Percentiles rank a stretch among this genome's conserved stretches.
These are phyloP conservation scores for Lasiosphaeria hispida DNA, from an alignment of 495 filamentous ascomycete species.

Conservation along the genomic window DNA sequence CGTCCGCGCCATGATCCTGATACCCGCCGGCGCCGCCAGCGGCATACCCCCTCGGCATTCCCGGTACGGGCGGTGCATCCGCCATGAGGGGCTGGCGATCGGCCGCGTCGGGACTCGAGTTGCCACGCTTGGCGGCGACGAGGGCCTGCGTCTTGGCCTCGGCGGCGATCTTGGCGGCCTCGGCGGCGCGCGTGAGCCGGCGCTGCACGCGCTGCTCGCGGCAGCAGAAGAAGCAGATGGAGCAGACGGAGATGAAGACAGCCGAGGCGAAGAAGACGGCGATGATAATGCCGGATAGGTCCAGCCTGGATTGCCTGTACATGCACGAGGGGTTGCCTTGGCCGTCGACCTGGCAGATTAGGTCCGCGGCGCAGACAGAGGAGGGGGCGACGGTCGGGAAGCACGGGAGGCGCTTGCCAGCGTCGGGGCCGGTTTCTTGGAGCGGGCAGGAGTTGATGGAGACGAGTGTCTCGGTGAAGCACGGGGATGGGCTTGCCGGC, in stretches of 20 bases:
- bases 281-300: conserved; percentile 39
- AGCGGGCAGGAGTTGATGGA: conserved; percentile 36
- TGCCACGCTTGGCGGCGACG: conserved; percentile 26
- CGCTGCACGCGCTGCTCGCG: conserved; percentile 35
- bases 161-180: conserved; percentile 36
- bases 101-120: conserved; percentile 73
- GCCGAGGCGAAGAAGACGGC: conserved; percentile 39
- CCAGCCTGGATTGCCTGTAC: conserved; percentile 35
- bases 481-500: conserved; percentile 23
- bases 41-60: conserved; percentile 11
- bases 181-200: conserved; percentile 30
- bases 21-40: conserved; percentile 10
- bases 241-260: conserved; percentile 27
- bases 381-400: conserved; percentile 31
- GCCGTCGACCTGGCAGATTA: conserved; percentile 40
- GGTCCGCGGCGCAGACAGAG: conserved; percentile 41
- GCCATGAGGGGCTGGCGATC: conserved; percentile 35
- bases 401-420: conserved; percentile 37
- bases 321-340: conserved; percentile 43
- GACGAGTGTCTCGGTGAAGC: conserved; percentile 36
- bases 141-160: conserved; percentile 29
- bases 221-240: conserved; percentile 42
- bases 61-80: conserved; percentile 8
- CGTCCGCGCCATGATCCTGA: background rate
- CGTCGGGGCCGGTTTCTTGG: conserved; percentile 32